phyloP scores from a whole-genome alignment of 2,329 filamentous ascomycete genomes.

The Meredithiella fracta region DNA sequence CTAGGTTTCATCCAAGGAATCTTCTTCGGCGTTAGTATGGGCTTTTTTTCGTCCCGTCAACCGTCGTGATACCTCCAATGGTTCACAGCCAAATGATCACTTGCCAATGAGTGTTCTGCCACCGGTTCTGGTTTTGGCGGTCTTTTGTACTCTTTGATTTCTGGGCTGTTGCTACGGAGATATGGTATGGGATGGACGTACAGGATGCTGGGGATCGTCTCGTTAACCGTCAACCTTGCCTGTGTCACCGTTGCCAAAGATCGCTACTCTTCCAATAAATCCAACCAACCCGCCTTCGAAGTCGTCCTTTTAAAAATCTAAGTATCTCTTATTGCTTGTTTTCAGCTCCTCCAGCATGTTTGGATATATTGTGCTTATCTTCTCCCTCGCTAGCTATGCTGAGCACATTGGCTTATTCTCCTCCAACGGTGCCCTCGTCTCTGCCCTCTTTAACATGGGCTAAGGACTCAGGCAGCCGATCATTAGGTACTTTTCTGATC shows the following conservation, averaged over 20 bases:
- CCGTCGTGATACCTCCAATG: slow-evolving; percentile 56
- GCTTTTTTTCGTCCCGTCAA: slow-evolving; percentile 57
- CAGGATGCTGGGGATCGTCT: slow-evolving; percentile 45
- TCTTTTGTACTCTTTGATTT: slow-evolving; percentile 48
- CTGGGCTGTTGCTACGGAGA: slow-evolving; percentile 49
- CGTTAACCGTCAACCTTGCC: slow-evolving; percentile 45
- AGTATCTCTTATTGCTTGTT: slow-evolving; percentile 47
- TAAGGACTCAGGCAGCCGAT: slow-evolving; percentile 53
- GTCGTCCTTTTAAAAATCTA: slow-evolving; percentile 39
- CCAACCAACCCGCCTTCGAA: slow-evolving; percentile 52
- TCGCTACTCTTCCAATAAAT: slow-evolving; percentile 53
- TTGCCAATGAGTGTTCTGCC: slow-evolving; percentile 52
- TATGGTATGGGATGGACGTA: slow-evolving; percentile 53
- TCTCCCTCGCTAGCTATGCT: slow-evolving; percentile 59
- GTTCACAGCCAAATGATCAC: slow-evolving; percentile 51
- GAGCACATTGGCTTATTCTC: slow-evolving; percentile 48
- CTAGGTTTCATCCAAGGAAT: slow-evolving; percentile 60
- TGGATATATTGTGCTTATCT: slow-evolving; percentile 61
- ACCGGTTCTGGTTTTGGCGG: slow-evolving; percentile 64
- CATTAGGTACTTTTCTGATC: slow-evolving; percentile 57
- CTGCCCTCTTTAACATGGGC: slow-evolving; percentile 54
- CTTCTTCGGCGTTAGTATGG: slow-evolving; percentile 63
- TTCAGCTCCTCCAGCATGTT: slow-evolving; percentile 60
- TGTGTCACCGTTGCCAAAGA: slow-evolving; percentile 51
- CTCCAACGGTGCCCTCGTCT: slow-evolving; percentile 51